A percentile compares a stretch with the other conserved stretches of the same genome.
phyloP scores from a whole-genome alignment of 2,329 filamentous ascomycete genomes.

The Colletotrichum eremochloae region DNA sequence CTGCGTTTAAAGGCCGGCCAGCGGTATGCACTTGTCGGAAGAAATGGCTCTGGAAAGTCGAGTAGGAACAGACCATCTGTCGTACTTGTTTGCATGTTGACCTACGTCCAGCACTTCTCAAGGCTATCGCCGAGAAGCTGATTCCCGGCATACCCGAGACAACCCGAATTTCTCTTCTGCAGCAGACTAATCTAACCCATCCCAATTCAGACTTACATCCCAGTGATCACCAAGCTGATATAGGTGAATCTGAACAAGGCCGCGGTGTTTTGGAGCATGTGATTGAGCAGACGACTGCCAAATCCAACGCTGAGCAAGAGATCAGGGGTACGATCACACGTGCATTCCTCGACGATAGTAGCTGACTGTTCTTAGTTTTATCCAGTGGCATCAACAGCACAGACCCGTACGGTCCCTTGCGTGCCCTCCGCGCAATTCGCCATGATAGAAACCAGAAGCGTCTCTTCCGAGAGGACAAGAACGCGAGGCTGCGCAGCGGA shows the following conservation, averaged over 20 bases:
- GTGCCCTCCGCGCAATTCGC: slow-evolving; percentile 71
- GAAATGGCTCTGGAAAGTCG: slow-evolving; percentile 88
- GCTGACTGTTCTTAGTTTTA: slow-evolving; percentile 59
- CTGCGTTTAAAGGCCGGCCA: slow-evolving; percentile 79
- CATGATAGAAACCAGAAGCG: slow-evolving; percentile 73
- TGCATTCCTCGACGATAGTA: neutral
- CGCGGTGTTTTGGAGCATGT: slow-evolving; percentile 75
- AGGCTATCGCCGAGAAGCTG: slow-evolving; percentile 81
- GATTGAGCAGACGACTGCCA: slow-evolving; percentile 70
- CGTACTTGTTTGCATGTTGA: neutral
- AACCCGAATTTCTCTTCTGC: slow-evolving; percentile 75
- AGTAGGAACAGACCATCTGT: slow-evolving; percentile 61
- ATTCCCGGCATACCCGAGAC: slow-evolving; percentile 81
- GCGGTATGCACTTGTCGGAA: slow-evolving; percentile 82
- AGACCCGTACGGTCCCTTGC: slow-evolving; percentile 70
- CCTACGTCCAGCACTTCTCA: slow-evolving; percentile 69
- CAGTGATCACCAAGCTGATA: slow-evolving; percentile 15
- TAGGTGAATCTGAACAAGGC: slow-evolving; percentile 36
- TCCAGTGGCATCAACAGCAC: slow-evolving; percentile 71
- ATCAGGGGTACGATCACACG: slow-evolving; percentile 62
- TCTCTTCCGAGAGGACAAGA: slow-evolving; percentile 78
- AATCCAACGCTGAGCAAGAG: slow-evolving; percentile 70
- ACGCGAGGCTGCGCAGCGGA: slow-evolving; percentile 80
- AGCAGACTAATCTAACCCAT: slow-evolving; percentile 70
- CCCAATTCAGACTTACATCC: slow-evolving; percentile 44